Percentiles rank a stretch among this genome's conserved stretches.
These are phyloP conservation scores for Heteromeles arbutifolia DNA, from an alignment of 306 rosid species.

Conservation along the genomic window DNA sequence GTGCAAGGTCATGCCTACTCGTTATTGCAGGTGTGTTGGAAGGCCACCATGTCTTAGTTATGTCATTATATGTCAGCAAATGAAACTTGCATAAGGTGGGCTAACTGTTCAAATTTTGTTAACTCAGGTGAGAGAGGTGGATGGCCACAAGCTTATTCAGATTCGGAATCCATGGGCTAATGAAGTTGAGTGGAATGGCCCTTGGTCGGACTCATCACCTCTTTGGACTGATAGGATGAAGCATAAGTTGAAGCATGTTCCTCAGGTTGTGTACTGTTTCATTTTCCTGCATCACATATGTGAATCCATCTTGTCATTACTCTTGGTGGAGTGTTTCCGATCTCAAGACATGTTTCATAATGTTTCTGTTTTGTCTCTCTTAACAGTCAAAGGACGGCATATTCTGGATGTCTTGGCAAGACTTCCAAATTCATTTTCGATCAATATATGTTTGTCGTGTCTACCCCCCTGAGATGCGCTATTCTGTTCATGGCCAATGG, in stretches of 20 bases:
- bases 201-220: slow-evolving; percentile 91
- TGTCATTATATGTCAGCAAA: neutral
- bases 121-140: slow-evolving; percentile 80
- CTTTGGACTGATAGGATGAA: slow-evolving; percentile 98
- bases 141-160: slow-evolving; percentile 97
- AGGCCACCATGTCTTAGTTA: neutral
- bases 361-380: neutral
- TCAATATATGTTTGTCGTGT: slow-evolving; percentile 94
- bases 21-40: slow-evolving; percentile 64
- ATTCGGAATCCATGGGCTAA: slow-evolving; percentile 99
- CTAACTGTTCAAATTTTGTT: slow-evolving; percentile 3
- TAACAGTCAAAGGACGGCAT: slow-evolving; percentile 92
- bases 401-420: slow-evolving; percentile 99
- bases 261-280: slow-evolving; percentile 50
- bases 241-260: slow-evolving; percentile 88
- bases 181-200: slow-evolving; percentile 99
- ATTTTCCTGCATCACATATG: neutral
- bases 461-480: slow-evolving; percentile 95
- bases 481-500: slow-evolving; percentile 96
- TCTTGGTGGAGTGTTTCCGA: neutral
- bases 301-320: neutral
- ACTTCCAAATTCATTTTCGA: slow-evolving; percentile 96
- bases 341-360: neutral
- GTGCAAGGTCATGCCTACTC: slow-evolving; percentile 99
- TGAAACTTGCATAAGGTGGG: neutral